A percentile compares a stretch with the other conserved stretches of the same genome.
Conservation (phyloP, 2,329 filamentous ascomycete genomes). For the Diaporthe eres region DNA sequence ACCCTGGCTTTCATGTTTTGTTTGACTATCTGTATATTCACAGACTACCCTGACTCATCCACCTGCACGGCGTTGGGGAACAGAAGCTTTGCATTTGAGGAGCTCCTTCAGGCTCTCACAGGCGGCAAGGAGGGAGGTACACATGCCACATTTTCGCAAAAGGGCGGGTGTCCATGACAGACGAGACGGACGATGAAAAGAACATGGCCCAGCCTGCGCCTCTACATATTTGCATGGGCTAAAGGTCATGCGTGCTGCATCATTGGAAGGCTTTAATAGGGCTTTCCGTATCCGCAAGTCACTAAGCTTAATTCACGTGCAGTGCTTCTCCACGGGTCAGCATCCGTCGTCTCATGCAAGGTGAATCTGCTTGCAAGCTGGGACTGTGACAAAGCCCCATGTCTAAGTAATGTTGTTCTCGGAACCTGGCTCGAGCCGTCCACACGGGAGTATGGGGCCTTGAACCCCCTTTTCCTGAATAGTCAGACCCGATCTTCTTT, state of each 20-base stretch:
- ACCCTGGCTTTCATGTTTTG: conserved; percentile 1
- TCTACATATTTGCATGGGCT: background rate
- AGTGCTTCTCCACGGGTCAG: background rate
- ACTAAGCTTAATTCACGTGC: conserved; percentile 10
- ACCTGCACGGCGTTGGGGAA: conserved; percentile 36
- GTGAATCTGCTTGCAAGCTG: background rate
- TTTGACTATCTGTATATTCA: conserved; percentile 27
- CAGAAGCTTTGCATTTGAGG: conserved; percentile 2
- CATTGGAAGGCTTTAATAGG: conserved; percentile 11
- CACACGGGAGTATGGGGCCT: too few species aligned
- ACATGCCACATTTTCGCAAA: conserved; percentile 3
- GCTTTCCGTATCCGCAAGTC: background rate
- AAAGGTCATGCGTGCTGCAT: background rate
- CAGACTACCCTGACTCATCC: conserved; percentile 6
- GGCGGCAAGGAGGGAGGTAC: background rate
- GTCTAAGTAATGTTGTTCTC: background rate
- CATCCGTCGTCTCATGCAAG: too few species aligned
- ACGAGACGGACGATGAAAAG: background rate
- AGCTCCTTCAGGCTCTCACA: background rate
- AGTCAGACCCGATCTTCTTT: too few species aligned
- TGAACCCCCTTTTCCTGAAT: too few species aligned
- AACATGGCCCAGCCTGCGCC: background rate
- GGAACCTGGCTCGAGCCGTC: too few species aligned
- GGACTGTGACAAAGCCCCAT: background rate
- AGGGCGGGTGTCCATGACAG: background rate